Evolutionary conservation across 2,329 filamentous ascomycete genomes (phyloP), one percentile per base, ranked within the genome.

Genomic region (Arthrobotrys megalospora): DNA sequence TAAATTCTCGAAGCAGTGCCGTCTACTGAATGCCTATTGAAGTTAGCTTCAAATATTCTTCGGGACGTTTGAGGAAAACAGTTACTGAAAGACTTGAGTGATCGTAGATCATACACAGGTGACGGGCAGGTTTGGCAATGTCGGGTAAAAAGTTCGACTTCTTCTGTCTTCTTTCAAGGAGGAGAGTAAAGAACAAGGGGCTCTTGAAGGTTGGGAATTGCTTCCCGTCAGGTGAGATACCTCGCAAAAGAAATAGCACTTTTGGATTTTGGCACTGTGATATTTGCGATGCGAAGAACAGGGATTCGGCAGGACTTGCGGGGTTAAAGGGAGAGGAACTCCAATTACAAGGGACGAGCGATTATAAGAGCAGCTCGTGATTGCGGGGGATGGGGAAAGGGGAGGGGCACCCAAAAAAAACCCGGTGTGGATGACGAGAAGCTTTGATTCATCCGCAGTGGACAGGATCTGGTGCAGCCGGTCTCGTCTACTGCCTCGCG

Each of bases 401-500:
- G 62, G 70, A 75, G 70, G 70, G 63, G 70, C 63, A 68, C 32
- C 36, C 10, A 19, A 60, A 60, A 60, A 48, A 53, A 75, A 62
- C 38, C 38, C 69, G 53, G 63, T 66, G 52, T 65, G 52, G 47
- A 75, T 67, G 63, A 67, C 43, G 53, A 75, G 70, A 75, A 62
- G 70, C 70, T 47, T 75, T 53, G 60, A 77, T 77, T 55, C 66
- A 66, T 55, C 45, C 65, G 21, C 48, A n/a, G 60, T 64, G 28
- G 65, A 36, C 41, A 58, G 65, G 55, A 70, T 72, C 45, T 41
- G 38, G 41, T 67, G 34, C 53, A 71, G 43, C 75, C 67, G 75
- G 75, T 41, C 73, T 78, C 75, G 75, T 78, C 67, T 78, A 68
- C 62, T 72, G 36, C 75, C 75, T 78, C 52, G 67, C 75, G 36